Base-by-base conservation (phyloP, 345 rosid species). In the Brassica napus region DNA sequence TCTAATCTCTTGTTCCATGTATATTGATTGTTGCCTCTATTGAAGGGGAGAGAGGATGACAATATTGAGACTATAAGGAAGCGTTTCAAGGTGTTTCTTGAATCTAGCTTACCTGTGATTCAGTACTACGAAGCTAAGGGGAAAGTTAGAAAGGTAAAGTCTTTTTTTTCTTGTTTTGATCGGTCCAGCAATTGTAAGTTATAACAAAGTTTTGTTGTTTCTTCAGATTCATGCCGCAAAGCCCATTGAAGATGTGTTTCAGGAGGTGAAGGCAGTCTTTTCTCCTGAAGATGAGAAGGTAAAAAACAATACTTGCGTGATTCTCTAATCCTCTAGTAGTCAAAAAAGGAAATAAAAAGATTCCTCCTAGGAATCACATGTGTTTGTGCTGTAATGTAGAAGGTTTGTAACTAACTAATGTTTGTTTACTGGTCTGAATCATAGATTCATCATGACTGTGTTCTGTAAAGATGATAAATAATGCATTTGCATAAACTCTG, bases 21-120 rank as follows among this genome's bases (percentile, higher is more conserved):
- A 52, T 47, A 52, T 37, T 73, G 72, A 68, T 72, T 52, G 28
- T 34, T 47, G 10, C 59, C 61, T 78, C 66, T 10, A 37, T 69
- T 69, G 68, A 70, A 90, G 97, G 96, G 93, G 75, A 87, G 98
- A 82, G 90, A 79, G 31, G 98, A 92, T 82, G 98, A 90, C 86
- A 88, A 89, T 76, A 84, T 86, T 42, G 97, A 89, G 77, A 88
- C 90, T 6, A 85, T 89, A 77, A 83, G 86, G 86, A 94, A 92
- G 88, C 87, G 96, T 24, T 88, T 87, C 32, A 87, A 83, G 78
- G 93, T 88, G 69, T 89, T 85, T 75, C 74, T 87, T 26, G 92
- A 88, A 31, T 91, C 97, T 71, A 88, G 89, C 69, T 78, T 94
- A 60, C 97, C 93, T 18, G 94, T 91, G 65, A 82, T 88, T 21